phyloP scores from a whole-genome alignment of 2,329 filamentous ascomycete species.

The Colletotrichum filicis region DNA sequence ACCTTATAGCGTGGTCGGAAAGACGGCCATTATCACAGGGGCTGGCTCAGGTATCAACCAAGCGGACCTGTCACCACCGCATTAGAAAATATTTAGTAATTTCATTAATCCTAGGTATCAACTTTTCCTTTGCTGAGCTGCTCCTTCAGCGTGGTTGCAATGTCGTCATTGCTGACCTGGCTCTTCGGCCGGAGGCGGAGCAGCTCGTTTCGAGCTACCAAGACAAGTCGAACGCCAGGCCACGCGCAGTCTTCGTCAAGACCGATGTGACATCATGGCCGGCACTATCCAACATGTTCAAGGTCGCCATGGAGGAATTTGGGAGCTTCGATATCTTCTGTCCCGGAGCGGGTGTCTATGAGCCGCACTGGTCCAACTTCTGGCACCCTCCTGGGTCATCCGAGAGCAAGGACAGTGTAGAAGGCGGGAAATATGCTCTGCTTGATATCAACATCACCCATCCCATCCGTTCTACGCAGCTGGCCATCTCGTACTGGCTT shows the following conservation, averaged over 20 bases:
- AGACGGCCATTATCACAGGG: constrained; percentile 44
- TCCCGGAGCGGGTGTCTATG: constrained; percentile 59
- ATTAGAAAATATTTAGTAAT: background rate
- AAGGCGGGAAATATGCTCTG: constrained; percentile 45
- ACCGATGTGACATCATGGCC: constrained; percentile 58
- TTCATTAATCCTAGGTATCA: constrained; percentile 47
- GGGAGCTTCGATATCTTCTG: constrained; percentile 54
- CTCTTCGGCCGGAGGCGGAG: constrained; percentile 54
- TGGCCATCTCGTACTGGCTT: constrained; percentile 52
- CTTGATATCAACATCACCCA: constrained; percentile 55
- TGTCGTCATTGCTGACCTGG: constrained; percentile 57
- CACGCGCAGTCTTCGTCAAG: constrained; percentile 52
- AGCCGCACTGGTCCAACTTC: constrained; percentile 55
- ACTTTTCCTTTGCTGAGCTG: constrained; percentile 54
- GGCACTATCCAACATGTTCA: constrained; percentile 49
- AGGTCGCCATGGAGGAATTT: constrained; percentile 47
- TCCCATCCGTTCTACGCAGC: constrained; percentile 52
- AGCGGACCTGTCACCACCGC: background rate
- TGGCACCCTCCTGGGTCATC: constrained; percentile 53
- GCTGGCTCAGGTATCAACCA: constrained; percentile 40
- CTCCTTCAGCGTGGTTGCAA: constrained; percentile 55
- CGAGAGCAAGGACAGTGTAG: constrained; percentile 44
- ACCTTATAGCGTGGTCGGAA: constrained; percentile 41
- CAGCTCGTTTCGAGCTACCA: constrained; percentile 42
- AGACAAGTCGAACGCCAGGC: constrained; percentile 24